Evolutionary conservation across 2,329 filamentous ascomycete species (phyloP), one percentile per base, ranked within the genome.

Genomic region (Talaromyces sp.): DNA sequence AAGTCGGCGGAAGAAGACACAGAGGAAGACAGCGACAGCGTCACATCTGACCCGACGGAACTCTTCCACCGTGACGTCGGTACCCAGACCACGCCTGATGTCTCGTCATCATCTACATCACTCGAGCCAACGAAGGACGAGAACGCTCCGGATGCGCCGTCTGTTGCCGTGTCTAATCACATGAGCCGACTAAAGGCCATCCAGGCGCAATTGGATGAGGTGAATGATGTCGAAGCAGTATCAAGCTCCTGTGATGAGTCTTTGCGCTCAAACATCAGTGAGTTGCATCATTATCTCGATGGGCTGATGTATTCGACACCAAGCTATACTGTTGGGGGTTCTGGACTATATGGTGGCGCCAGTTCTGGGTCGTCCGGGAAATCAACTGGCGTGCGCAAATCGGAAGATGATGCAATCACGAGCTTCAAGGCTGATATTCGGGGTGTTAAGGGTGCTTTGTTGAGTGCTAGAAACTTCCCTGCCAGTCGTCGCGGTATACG

Each of bases 21-120:
- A 52, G 48, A 66, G 62, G 58, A 70, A 1, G 67, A 83, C 39
- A 65, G 64, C 13, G 80, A 80, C 19, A 81, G 78, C 39, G 62
- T 76, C 14, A 75, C 74, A 49, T 84, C 81, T 11, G 84, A 86
- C 59, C 82, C 83, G 2, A 84, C 83, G 1, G 83, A 86, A 65
- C 80, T 86, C 36, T 87, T 83, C 67, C 82, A 86, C 66, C 78
- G 84, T 29, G 84, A 86, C 61, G 80, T 82, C 54, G 84, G 82
- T 46, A 86, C 83, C 0, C 84, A 87, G 63, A 87, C 85, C 2
- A 79, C 78, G 2, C 80, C 80, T 22, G 67, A 68, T 10, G 19
- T 50, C 4, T 54, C 51, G 5, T 57, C 56, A 11, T 55, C 61
- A 19, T 54, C 58, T 13, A 69, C 70, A 1, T 55, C 66, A 9